phyloP scores from a whole-genome alignment of 129 eudicot species.

The Flaveria ramosissima region DNA sequence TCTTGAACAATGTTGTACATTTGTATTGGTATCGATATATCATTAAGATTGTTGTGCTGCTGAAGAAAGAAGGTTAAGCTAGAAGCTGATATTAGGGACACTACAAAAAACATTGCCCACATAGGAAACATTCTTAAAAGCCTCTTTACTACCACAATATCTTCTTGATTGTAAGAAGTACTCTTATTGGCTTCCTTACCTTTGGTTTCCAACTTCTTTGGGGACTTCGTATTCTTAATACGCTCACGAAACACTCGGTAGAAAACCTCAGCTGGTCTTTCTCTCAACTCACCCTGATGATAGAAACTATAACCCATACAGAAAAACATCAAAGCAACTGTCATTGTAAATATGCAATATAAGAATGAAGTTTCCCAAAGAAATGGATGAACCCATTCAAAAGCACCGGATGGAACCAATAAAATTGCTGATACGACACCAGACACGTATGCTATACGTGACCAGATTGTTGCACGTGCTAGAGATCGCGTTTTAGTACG shows the following conservation, averaged over 20 bases:
- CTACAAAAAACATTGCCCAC: slow-evolving; percentile 17
- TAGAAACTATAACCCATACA: slow-evolving; percentile 2
- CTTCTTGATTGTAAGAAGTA: background rate
- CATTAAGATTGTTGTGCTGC: background rate
- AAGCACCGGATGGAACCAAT: background rate
- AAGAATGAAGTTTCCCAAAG: slow-evolving; percentile 12
- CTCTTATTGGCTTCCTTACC: background rate
- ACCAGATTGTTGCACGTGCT: slow-evolving; percentile 10
- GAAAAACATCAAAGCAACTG: background rate
- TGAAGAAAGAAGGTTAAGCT: slow-evolving; percentile 20
- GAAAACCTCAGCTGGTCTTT: slow-evolving; percentile 14
- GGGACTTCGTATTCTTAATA: background rate
- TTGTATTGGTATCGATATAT: slow-evolving; percentile 3
- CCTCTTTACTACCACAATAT: background rate
- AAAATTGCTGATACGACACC: slow-evolving; percentile 8
- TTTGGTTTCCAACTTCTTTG: background rate
- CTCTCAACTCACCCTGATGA: slow-evolving; percentile 5
- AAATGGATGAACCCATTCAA: background rate
- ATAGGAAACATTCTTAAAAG: slow-evolving; percentile 21
- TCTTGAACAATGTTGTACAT: slow-evolving; percentile 20
- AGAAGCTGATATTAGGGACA: slow-evolving; percentile 4
- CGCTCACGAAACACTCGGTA: background rate
- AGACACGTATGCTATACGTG: background rate
- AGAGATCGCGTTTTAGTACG: background rate
- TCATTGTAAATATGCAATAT: slow-evolving; percentile 10